phyloP scores from a whole-genome alignment of 495 filamentous ascomycete species.

The Aspergillus ellipticus region DNA sequence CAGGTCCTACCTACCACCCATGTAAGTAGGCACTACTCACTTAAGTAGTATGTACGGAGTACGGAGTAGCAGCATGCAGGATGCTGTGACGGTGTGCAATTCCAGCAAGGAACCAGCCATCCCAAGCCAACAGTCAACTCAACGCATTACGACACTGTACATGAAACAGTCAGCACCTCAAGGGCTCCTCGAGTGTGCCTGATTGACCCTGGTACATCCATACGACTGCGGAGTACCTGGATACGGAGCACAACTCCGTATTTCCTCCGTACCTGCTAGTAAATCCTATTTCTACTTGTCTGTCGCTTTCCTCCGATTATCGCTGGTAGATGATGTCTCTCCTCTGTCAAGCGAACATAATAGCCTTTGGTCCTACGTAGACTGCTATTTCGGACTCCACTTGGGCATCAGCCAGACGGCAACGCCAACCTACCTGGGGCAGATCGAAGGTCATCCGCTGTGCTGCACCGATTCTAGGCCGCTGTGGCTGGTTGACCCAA shows the following conservation, averaged over 20 bases:
- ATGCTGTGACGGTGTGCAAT: not conserved
- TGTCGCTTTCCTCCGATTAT: slow-evolving; percentile 3
- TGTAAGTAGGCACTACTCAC: no score
- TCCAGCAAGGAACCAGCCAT: not conserved
- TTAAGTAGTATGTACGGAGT: no score
- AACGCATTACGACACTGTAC: not conserved
- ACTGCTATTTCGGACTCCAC: not conserved
- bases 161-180: not conserved
- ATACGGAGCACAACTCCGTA: no score
- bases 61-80: not conserved
- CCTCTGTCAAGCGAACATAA: no score
- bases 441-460: not conserved
- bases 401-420: not conserved
- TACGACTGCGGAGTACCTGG: no score
- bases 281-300: not conserved
- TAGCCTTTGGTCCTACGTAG: not conserved
- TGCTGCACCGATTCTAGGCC: not conserved
- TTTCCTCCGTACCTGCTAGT: no score
- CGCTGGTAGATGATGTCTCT: not conserved
- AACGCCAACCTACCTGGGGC: not conserved
- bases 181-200: not conserved
- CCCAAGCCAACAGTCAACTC: no score
- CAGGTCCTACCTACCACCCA: no score
- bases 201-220: no score
- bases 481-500: not conserved